Base-by-base conservation (phyloP, 768 basidiomycete genomes). In the Chalciporus sphaerocephalus region DNA sequence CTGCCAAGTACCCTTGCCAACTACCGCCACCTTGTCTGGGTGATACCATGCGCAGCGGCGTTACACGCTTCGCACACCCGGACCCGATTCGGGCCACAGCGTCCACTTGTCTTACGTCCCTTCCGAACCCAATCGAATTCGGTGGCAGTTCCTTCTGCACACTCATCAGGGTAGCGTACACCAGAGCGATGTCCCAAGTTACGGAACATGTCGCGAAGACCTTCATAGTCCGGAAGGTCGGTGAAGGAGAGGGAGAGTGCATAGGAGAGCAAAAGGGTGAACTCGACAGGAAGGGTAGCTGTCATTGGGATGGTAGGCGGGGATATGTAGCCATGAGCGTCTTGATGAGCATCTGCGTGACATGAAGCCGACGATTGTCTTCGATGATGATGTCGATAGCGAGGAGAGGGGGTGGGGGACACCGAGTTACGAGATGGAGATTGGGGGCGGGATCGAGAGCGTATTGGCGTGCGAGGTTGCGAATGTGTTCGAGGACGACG, bases 161-260 rank as follows among this genome's bases (percentile, higher is more conserved):
- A 40, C 50, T 62, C 59, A 16, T 62, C 57, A 0, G 54, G 46
- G 40, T 67, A 67, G 44, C 72, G 71, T 6, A 81, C 67, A 1
- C 75, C 78, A n/a, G 75, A 64, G 8, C 76, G 71, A 47, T 69
- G 71, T 1, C 76, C 82, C 10, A 85, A 59, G 4, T 74, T 77
- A 13, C 76, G 74, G 64, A 92, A 89, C 36, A 91, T 75, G 36
- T 76, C 78, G 34, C 90, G 75, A 18, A 92, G 70, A 21, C 90
- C 90, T 35, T 82, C 84, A 56, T 93, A 94, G 65, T 94, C 92
- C 9, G 91, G 92, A 32, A 89, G 73, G 69, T 93, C 91, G 57
- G 88, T 88, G 55, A 92, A 93, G 52, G 85, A 85, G 27, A 94
- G 79, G 2, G 81, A 81, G 36, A 91, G 79, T 17, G 85, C 81